Base-by-base conservation (phyloP, 306 rosid species). In the Begonia fuchsioides region DNA sequence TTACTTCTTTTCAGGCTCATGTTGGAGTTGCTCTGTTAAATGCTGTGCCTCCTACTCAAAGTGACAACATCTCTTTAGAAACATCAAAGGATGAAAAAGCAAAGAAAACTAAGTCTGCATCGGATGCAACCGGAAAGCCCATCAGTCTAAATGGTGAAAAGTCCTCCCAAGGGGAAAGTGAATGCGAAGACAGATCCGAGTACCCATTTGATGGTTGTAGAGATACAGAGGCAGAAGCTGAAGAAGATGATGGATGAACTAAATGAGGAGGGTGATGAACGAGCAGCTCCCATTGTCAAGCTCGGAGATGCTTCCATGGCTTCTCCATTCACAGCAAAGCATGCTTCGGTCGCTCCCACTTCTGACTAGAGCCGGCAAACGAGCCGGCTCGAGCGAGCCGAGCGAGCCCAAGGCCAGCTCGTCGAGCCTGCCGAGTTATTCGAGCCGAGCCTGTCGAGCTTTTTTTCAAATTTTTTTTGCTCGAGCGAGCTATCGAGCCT, bases 281-380 rank as follows among this genome's bases (percentile, higher is more conserved):
- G 90, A 3, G 56, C 81, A 38, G 80, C 90, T 13, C 93, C 98
- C 11, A 13, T 82, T 44, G 98, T 92, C 65, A 85, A 79, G 80
- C 98, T 92, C 53, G 98, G 98, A 14, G 98, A 92, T 62, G 98
- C 98, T 51, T 92, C 98, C 53, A 92, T 92, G 98, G 98, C 98
- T 53, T 92, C 98, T 18, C 98, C 98, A 5, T 92, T 92, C 77
- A 92, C 98, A 0, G 98, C 98, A 17, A 92, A 92, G 68, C 95
- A 92, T 72, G 98, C 98, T 12, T 92, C 98, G 13, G 94, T 92
- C 53, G 70, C 81, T 60, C 98, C 98, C 15, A 85, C 95, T 46
- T 75, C 76, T 11, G 96, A 92, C 72, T n/a, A n/a, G n/a, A n/a
- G n/a, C n/a, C n/a, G n/a, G n/a, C n/a, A n/a, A n/a, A n/a, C n/a